These are phyloP conservation scores for Linum lewisii DNA, from an alignment of 345 rosid species.

Conservation along the genomic window DNA sequence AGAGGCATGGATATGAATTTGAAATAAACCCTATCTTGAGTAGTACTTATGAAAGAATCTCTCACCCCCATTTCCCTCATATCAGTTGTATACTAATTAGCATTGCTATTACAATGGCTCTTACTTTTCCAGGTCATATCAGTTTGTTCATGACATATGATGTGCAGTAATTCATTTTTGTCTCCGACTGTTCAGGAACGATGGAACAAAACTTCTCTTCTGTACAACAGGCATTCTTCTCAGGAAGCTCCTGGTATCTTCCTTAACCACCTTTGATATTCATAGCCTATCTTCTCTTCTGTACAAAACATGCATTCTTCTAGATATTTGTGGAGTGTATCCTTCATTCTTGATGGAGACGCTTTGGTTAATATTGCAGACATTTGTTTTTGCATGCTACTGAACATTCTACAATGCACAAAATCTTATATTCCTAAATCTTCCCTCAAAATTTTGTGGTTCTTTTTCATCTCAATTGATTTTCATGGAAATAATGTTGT, in stretches of 20 bases:
- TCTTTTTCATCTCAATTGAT: neutral
- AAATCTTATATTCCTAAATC: neutral
- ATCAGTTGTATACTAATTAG: too few species aligned
- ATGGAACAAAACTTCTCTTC: conserved; percentile 78
- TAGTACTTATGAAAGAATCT: too few species aligned
- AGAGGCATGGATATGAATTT: too few species aligned
- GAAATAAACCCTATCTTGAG: too few species aligned
- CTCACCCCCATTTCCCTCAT: too few species aligned
- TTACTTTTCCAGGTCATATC: neutral
- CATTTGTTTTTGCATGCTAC: neutral
- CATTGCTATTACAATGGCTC: neutral
- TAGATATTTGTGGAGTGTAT: too few species aligned
- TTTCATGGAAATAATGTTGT: neutral
- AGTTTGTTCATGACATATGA: neutral
- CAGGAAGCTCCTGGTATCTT: conserved; percentile 69
- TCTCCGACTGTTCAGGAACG: conserved; percentile 41
- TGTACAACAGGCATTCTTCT: conserved; percentile 92
- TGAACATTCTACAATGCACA: neutral
- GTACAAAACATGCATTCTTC: neutral
- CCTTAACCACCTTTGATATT: neutral
- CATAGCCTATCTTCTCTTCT: neutral
- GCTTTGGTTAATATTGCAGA: neutral
- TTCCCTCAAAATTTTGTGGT: too few species aligned
- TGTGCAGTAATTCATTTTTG: neutral
- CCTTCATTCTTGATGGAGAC: neutral